Percentiles rank a stretch among this genome's conserved stretches.
These are phyloP conservation scores for Rhizopus arrhizus DNA, from an alignment of 371 early-diverging fungal species.

Conservation along the genomic window DNA sequence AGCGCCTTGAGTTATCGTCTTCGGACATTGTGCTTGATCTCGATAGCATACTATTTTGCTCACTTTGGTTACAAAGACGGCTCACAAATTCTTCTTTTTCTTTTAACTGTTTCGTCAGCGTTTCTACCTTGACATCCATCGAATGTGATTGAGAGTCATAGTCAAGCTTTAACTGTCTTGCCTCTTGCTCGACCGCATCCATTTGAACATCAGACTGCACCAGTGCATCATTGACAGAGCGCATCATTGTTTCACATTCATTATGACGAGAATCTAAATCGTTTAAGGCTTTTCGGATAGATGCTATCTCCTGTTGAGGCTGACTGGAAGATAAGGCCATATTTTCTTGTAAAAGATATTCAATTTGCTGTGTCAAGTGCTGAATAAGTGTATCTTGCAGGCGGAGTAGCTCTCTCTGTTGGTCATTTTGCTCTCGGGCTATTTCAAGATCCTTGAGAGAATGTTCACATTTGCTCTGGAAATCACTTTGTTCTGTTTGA, in stretches of 20 bases:
- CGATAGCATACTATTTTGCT: not conserved
- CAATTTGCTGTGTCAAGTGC: constrained; percentile 23
- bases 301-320: not conserved
- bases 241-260: not conserved
- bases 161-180: constrained; percentile 14
- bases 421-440: constrained; percentile 15
- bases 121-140: constrained; percentile 23
- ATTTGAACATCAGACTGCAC: constrained; percentile 2
- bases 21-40: not conserved
- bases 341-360: constrained; percentile 6
- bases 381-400: constrained; percentile 41
- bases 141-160: constrained; percentile 12
- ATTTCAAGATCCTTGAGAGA: constrained; percentile 23
- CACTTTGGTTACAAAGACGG: not conserved
- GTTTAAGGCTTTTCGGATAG: not conserved
- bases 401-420: constrained; percentile 26
- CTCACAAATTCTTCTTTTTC: constrained; percentile 1
- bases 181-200: constrained; percentile 9
- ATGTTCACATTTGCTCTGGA: constrained; percentile 14
- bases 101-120: not conserved
- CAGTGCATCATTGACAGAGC: not conserved
- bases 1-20: constrained; percentile 5
- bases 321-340: not conserved
- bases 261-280: not conserved
- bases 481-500: constrained; percentile 4